Percentiles rank a stretch among this genome's conserved stretches.
Evolutionary conservation across 345 rosid species (phyloP).

Genomic region (Arabidopsis arenosa): DNA sequence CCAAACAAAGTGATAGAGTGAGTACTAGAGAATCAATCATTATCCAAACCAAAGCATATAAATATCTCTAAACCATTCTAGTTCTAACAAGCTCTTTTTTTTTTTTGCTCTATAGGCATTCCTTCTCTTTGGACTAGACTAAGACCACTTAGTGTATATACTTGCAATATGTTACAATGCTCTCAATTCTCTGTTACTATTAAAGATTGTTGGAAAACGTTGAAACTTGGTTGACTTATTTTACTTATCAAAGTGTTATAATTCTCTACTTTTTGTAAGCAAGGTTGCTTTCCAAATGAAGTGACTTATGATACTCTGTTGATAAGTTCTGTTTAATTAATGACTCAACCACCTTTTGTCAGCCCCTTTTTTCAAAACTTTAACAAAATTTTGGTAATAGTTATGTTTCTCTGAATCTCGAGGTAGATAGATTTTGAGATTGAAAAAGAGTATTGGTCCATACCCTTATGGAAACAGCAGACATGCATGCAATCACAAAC

Average conservation of each 20-base stretch:
- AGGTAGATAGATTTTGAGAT: slow-evolving; percentile 33
- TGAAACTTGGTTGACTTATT: background rate
- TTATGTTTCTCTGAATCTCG: slow-evolving; percentile 38
- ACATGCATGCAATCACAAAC: slow-evolving; percentile 49
- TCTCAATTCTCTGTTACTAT: background rate
- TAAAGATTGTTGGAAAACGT: background rate
- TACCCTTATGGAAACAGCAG: slow-evolving; percentile 32
- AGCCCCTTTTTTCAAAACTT: slow-evolving; percentile 18
- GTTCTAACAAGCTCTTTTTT: background rate
- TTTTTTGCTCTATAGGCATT: background rate
- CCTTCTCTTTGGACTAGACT: background rate
- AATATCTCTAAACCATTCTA: background rate
- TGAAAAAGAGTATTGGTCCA: slow-evolving; percentile 28
- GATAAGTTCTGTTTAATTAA: slow-evolving; percentile 20
- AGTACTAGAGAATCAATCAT: background rate
- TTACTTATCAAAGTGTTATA: slow-evolving; percentile 2
- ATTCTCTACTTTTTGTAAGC: background rate
- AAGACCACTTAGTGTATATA: slow-evolving; percentile 3
- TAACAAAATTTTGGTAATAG: slow-evolving; percentile 11
- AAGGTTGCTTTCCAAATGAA: background rate
- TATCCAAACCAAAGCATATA: background rate
- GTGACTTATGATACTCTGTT: slow-evolving; percentile 22
- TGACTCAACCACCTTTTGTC: slow-evolving; percentile 43
- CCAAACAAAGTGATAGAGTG: too few species aligned
- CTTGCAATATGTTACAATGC: background rate